Percentiles rank a stretch among this genome's conserved stretches.
Conservation (phyloP, 2,329 filamentous ascomycete genomes). For the Albophoma yamanashiensis region DNA sequence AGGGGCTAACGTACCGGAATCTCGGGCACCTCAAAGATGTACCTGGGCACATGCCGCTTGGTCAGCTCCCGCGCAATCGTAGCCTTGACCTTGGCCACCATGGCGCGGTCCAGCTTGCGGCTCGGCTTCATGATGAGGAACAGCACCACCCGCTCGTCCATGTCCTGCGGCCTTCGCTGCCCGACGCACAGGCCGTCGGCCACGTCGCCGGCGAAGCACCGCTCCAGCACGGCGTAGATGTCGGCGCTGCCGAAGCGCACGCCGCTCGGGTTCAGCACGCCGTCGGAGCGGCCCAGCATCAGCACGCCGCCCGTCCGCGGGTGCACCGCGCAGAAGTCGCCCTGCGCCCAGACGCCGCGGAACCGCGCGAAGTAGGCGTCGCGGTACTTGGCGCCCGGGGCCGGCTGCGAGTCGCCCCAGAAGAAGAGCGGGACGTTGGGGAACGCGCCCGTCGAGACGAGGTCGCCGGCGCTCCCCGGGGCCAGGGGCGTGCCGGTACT, state of each 20-base stretch:
- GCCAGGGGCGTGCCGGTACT: conserved; percentile 31
- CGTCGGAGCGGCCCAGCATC: conserved; percentile 64
- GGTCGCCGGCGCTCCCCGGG: conserved; percentile 59
- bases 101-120: conserved; percentile 35
- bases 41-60: conserved; percentile 66
- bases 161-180: conserved; percentile 51
- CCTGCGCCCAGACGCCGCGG: conserved; percentile 67
- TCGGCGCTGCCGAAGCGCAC: conserved; percentile 73
- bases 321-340: conserved; percentile 66
- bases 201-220: conserved; percentile 50
- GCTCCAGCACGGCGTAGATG: conserved; percentile 65
- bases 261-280: conserved; percentile 69
- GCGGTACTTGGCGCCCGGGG: conserved; percentile 46
- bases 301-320: conserved; percentile 53
- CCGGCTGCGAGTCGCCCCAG: conserved; percentile 42
- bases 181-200: conserved; percentile 72
- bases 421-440: conserved; percentile 65
- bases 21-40: conserved; percentile 69
- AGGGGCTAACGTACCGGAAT: conserved; percentile 45
- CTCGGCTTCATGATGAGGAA: conserved; percentile 49
- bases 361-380: conserved; percentile 52
- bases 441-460: conserved; percentile 60
- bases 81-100: conserved; percentile 50
- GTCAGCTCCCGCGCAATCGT: conserved; percentile 57
- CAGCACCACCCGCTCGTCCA: conserved; percentile 43